phyloP scores from a whole-genome alignment of 1,139 yeast genomes.

The Magnusiomyces paraingens region DNA sequence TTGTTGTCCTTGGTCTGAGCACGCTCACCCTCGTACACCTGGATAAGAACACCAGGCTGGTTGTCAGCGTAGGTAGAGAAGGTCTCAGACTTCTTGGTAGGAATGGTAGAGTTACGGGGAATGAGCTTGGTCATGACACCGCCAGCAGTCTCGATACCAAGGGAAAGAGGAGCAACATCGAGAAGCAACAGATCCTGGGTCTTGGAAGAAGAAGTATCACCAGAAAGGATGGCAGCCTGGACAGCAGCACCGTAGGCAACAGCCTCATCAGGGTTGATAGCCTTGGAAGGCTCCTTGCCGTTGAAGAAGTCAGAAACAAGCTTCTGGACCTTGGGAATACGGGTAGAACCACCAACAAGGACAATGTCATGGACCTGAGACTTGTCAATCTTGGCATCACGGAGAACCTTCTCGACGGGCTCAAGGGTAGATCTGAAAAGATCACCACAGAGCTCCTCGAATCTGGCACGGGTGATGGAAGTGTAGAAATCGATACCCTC shows the following conservation, averaged over 20 bases:
- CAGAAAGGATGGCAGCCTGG: slow-evolving; percentile 87
- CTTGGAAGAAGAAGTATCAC: slow-evolving; percentile 67
- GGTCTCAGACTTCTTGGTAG: slow-evolving; percentile 87
- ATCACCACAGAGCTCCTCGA: slow-evolving; percentile 94
- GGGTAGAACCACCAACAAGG: slow-evolving; percentile 99
- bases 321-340: slow-evolving; percentile 98
- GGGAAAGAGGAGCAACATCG: slow-evolving; percentile 83
- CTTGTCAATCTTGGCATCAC: slow-evolving; percentile 90
- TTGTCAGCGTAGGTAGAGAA: slow-evolving; percentile 91
- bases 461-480: slow-evolving; percentile 97
- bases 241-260: slow-evolving; percentile 96
- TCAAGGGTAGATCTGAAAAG: slow-evolving; percentile 93
- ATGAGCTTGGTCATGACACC: slow-evolving; percentile 91
- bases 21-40: slow-evolving; percentile 93
- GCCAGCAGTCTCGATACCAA: slow-evolving; percentile 93
- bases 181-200: slow-evolving; percentile 76
- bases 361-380: slow-evolving; percentile 90
- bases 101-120: slow-evolving; percentile 86
- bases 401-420: slow-evolving; percentile 97
- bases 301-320: slow-evolving; percentile 96
- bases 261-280: slow-evolving; percentile 40
- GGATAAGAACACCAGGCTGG: slow-evolving; percentile 90
- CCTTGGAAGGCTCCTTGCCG: slow-evolving; percentile 51
- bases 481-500: slow-evolving; percentile 98
- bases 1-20: slow-evolving; percentile 90